Percentiles rank a stretch among this genome's conserved stretches.
These are phyloP conservation scores for Scheffersomyces segobiensis DNA, from an alignment of 1,139 yeast genomes.

Conservation along the genomic window DNA sequence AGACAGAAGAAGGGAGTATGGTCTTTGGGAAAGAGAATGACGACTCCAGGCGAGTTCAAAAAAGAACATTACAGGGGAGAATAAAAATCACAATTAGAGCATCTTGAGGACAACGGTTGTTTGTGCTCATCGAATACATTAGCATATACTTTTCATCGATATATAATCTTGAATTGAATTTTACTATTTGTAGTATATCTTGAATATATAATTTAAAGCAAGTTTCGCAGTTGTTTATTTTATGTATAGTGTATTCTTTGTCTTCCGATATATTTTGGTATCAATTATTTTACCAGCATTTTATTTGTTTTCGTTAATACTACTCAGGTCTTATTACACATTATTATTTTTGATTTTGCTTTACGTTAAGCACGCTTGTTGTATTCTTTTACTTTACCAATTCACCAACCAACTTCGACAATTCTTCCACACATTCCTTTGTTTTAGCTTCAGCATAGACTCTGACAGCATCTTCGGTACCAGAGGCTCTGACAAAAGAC, in stretches of 20 bases:
- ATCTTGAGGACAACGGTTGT: not conserved
- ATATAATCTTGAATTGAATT: not conserved
- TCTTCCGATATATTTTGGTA: not conserved
- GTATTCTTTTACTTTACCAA: conserved; percentile 22
- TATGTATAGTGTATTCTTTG: not conserved
- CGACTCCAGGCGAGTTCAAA: conserved; percentile 85
- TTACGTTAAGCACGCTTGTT: not conserved
- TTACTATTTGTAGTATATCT: no score
- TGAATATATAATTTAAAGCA: not conserved
- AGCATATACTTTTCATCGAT: not conserved
- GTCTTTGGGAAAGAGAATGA: conserved; percentile 52
- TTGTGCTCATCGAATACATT: not conserved
- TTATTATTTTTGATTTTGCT: not conserved
- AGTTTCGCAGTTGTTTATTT: not conserved
- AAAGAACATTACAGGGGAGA: conserved; percentile 19
- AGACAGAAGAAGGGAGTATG: conserved; percentile 66
- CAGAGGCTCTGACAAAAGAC: conserved; percentile 94
- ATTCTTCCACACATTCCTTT: conserved; percentile 30
- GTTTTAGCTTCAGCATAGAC: conserved; percentile 87
- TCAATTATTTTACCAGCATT: not conserved
- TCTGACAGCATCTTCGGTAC: conserved; percentile 97
- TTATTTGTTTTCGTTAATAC: not conserved
- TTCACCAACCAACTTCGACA: conserved; percentile 34
- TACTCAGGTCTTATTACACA: not conserved
- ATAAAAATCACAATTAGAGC: not conserved